These are phyloP conservation scores for Sclerotinia glacialis DNA, from an alignment of 2,329 filamentous ascomycete genomes.

Conservation along the genomic window DNA sequence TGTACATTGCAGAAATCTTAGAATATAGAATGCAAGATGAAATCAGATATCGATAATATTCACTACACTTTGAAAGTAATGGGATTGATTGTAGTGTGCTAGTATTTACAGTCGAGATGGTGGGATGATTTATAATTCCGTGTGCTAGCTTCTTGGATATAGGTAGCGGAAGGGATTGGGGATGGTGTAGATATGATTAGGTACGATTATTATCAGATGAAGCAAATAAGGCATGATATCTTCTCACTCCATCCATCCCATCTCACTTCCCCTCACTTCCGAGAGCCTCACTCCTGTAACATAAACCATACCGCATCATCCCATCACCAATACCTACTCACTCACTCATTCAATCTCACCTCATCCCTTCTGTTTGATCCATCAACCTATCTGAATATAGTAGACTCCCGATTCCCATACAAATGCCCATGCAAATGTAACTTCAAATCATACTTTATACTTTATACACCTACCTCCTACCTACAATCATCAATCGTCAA, in stretches of 20 bases:
- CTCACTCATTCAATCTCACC: neutral
- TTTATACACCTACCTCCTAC: too few species aligned
- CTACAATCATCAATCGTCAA: too few species aligned
- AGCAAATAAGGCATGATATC: neutral
- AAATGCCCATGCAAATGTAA: too few species aligned
- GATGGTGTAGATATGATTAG: neutral
- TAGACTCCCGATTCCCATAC: too few species aligned
- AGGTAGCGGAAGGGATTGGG: neutral
- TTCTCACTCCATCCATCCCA: neutral
- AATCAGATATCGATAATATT: neutral
- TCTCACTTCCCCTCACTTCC: neutral
- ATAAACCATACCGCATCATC: neutral
- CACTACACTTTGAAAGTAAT: neutral
- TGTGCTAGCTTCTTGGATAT: neutral
- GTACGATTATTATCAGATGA: neutral
- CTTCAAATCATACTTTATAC: too few species aligned
- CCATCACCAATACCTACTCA: neutral
- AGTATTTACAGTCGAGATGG: too few species aligned
- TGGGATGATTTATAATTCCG: neutral
- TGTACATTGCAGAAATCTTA: neutral
- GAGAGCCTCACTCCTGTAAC: neutral
- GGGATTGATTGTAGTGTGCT: neutral
- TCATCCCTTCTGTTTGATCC: neutral
- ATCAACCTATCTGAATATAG: too few species aligned
- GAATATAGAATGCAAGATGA: neutral